These are phyloP conservation scores for Annulohypoxylon truncatum DNA, from an alignment of 2,329 filamentous ascomycete genomes.

Conservation along the genomic window DNA sequence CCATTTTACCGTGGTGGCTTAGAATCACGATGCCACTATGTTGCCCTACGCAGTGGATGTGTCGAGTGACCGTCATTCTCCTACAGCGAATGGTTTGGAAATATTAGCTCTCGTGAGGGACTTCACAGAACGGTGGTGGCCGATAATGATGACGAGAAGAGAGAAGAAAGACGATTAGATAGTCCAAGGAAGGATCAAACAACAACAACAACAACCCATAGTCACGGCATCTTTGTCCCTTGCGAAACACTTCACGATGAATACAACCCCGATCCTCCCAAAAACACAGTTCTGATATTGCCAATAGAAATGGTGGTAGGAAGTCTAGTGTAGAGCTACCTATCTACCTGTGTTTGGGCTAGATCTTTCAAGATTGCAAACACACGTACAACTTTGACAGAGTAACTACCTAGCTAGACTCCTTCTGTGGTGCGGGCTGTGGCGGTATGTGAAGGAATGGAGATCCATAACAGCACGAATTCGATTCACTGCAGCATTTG, in stretches of 20 bases:
- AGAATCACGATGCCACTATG: slow-evolving; percentile 13
- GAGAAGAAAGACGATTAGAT: slow-evolving; percentile 37
- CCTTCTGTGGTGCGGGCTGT: background rate
- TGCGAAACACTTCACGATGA: slow-evolving; percentile 45
- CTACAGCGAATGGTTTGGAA: slow-evolving; percentile 31
- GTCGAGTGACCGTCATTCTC: slow-evolving; percentile 28
- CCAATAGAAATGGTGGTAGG: slow-evolving; percentile 14
- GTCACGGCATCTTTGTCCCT: slow-evolving; percentile 47
- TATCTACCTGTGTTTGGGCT: background rate
- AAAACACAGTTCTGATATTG: slow-evolving; percentile 8
- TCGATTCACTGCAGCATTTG: too few species aligned
- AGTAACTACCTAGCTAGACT: background rate
- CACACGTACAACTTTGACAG: background rate
- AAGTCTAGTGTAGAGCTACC: slow-evolving; percentile 11
- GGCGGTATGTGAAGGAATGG: background rate
- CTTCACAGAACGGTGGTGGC: slow-evolving; percentile 35
- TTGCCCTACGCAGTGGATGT: slow-evolving; percentile 10
- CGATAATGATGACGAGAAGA: slow-evolving; percentile 40
- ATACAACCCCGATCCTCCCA: slow-evolving; percentile 42
- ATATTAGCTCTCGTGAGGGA: slow-evolving; percentile 21
- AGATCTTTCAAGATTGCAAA: background rate
- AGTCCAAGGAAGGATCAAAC: slow-evolving; percentile 41
- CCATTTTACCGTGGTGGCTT: background rate
- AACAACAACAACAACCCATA: slow-evolving; percentile 39
- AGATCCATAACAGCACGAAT: too few species aligned